Base-by-base conservation (phyloP, 1,139 yeast genomes). In the Diutina pseudorugosa region DNA sequence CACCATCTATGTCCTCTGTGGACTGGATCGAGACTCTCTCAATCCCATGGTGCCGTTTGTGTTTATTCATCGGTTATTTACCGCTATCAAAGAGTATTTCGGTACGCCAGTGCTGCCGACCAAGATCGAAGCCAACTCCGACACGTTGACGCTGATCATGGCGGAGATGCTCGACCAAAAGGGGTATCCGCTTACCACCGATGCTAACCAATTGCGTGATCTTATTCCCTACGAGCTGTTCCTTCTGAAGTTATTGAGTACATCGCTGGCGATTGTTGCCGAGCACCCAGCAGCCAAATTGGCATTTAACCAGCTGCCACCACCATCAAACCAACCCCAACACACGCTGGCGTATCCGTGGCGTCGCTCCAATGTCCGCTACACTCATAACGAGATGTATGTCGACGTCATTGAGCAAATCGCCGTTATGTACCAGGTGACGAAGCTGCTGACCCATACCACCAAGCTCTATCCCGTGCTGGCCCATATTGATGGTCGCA, bases 351-450 rank as follows among this genome's bases (percentile, higher is more conserved):
- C 61, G 27, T 76, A 77, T 11, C 93, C 94, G 1, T 89, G 96
- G 96, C 75, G 96, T 60, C 70, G 82, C 51, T 66, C 82, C 6
- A 77, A 80, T 55, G 83, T 84, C 12, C 75, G 77, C 55, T 80
- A 85, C 64, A 75, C 87, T 5, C 83, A 80, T 57, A 87, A 89
- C 63, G 96, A 90, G 65, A 76, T 90, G 68, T 87, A 82, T 64
- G 84, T 90, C 9, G 97, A 90, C 65, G 65, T 90, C 4, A 69
- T 74, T 5, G 96, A 89, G 63, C 70, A 75, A 0, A 65, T 87
- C 19, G 73, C 70, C 57, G 73, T 78, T 44, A 71, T 76, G 40
- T 69, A 71, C 43, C 64, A 65, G 52, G 71, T 71, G n/a, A 53
- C 53, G 19, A 12, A n/a, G 7, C 18, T 11, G 12, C 21, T 18